Evolutionary conservation across 331 rosid genomes (phyloP).

Genomic region (Acacia concinna): DNA sequence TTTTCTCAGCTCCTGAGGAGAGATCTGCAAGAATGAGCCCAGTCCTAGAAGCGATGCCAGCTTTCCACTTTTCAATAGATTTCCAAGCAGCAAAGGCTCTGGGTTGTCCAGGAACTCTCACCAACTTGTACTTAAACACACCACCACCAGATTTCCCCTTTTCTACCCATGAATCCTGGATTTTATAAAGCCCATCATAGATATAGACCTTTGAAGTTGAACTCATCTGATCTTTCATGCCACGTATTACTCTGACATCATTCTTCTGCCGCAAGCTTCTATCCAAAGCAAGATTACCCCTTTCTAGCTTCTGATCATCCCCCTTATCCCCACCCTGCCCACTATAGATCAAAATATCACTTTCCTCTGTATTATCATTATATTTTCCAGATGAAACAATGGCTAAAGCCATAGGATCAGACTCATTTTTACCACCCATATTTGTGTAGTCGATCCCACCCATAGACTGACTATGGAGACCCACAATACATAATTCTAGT

Average conservation of each 20-base stretch:
- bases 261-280: conserved; percentile 52
- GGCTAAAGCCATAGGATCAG: conserved; percentile 56
- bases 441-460: conserved; percentile 64
- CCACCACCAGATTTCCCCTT: conserved; percentile 55
- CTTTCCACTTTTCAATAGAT: conserved; percentile 59
- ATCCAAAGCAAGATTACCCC: conserved; percentile 68
- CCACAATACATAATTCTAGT: conserved; percentile 59
- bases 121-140: conserved; percentile 65
- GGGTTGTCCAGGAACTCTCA: conserved; percentile 58
- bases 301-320: no score
- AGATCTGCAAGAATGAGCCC: conserved; percentile 66
- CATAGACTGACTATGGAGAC: conserved; percentile 64
- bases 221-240: conserved; percentile 47
- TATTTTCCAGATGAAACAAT: conserved; percentile 66
- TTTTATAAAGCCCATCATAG: conserved; percentile 70
- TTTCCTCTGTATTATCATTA: conserved; percentile 47
- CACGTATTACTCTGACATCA: conserved; percentile 68
- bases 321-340: conserved; percentile 56
- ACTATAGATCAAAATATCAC: conserved; percentile 58
- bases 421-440: conserved; percentile 33
- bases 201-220: conserved; percentile 49
- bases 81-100: conserved; percentile 54
- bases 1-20: conserved; percentile 58
- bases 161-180: conserved; percentile 59
- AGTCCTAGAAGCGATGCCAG: conserved; percentile 44